Conservation (phyloP, 1,284 basidiomycete genomes). For the Coniophora puteana region DNA sequence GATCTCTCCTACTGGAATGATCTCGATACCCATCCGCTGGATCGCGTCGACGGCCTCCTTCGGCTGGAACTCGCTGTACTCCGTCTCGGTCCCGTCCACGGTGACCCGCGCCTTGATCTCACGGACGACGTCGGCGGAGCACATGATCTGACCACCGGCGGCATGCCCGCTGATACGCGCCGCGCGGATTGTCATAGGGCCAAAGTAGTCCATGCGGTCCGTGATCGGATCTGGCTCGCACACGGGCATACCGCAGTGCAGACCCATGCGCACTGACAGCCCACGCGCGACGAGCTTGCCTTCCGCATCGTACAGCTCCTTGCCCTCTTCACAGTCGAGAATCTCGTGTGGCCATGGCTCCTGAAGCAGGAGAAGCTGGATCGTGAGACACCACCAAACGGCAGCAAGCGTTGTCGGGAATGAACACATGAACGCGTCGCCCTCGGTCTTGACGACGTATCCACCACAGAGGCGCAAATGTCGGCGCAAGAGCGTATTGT, state of each 20-base stretch:
- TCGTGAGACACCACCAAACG: slow-evolving; percentile 88
- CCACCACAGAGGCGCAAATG: slow-evolving; percentile 91
- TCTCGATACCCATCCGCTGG: slow-evolving; percentile 69
- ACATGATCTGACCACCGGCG: slow-evolving; percentile 93
- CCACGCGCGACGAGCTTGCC: slow-evolving; percentile 83
- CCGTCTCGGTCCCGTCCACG: slow-evolving; percentile 52
- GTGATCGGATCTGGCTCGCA: slow-evolving; percentile 96
- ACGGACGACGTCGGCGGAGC: slow-evolving; percentile 84
- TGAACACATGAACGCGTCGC: slow-evolving; percentile 98
- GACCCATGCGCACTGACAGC: slow-evolving; percentile 95
- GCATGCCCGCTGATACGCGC: slow-evolving; percentile 85
- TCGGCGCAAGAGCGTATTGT: slow-evolving; percentile 86
- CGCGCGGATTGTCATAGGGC: slow-evolving; percentile 90
- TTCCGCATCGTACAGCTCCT: slow-evolving; percentile 69
- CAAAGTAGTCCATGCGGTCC: slow-evolving; percentile 96
- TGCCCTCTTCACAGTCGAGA: slow-evolving; percentile 89
- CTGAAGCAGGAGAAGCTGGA: slow-evolving; percentile 84
- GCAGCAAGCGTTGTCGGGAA: slow-evolving; percentile 90
- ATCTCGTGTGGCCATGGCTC: slow-evolving; percentile 95
- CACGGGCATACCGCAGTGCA: slow-evolving; percentile 90
- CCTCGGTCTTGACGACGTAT: slow-evolving; percentile 99
- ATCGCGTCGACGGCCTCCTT: slow-evolving; percentile 66
- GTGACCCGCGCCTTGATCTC: slow-evolving; percentile 71
- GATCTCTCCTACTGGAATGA: slow-evolving; percentile 82
- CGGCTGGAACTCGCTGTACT: slow-evolving; percentile 54